Base-by-base conservation (phyloP, 2,329 filamentous ascomycete species). In the Aspergillus sp. region DNA sequence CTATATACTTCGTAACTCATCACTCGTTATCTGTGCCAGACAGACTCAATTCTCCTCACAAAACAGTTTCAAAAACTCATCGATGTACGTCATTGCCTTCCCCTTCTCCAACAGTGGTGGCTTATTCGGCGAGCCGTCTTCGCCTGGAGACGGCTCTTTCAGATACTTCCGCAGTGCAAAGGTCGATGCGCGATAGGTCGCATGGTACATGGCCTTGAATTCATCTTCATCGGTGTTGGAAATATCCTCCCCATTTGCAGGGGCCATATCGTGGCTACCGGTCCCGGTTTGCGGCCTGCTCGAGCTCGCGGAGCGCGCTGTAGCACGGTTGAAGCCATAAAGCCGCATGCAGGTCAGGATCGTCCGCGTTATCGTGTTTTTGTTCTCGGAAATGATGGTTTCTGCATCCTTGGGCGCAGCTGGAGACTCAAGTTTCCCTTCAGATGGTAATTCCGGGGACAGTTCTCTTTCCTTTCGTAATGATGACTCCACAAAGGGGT, bases 131-230 rank as follows among this genome's bases (percentile, higher is more conserved):
- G 45, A 45, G 10, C 19, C 54, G 15, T 30, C 50, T 32, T 57
- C 60, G 19, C 45, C 30, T 8, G 43, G 41, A 17, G 51, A 54
- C 5, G 60, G 38, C 17, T 69, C 65, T 55, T 72, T 78, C 51
- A 79, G 57, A 56, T 76, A 78, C 56, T 70, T 74, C 15, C 77
- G 72, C n/a, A 79, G 63, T 19, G 77, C 77, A 70, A 79, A 79
- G 7, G 71, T 75, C 5, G 77, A 74, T 28, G 77, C 76, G 49
- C 76, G 76, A 62, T 79, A 79, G 4, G 76, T 79, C 12, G 76
- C 76, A 61, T 79, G 77, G 55, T 79, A 79, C 75, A 79, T 78
- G 15, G 72, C 61, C 52, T 78, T 79, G 57, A 79, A 79, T 12
- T 78, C 76, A 43, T 78, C 76, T 51, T 79, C 76, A 23, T 76